Base-by-base conservation (phyloP, 73 alveolate species). In the Tetrahymena borealis region DNA sequence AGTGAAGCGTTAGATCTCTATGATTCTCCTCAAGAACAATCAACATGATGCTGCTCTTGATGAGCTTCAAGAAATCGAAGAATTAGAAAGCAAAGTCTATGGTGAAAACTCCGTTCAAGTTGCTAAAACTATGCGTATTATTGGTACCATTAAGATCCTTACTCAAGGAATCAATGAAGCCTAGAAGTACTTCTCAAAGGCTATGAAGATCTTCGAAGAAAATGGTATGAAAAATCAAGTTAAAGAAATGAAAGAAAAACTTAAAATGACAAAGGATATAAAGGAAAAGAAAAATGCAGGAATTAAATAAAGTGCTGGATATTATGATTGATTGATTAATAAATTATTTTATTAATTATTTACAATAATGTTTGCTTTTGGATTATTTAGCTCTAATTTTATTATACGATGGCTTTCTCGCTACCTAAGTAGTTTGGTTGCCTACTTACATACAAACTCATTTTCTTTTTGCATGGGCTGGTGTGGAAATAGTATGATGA, bases 21-120 rank as follows among this genome's bases (percentile, higher is more conserved):
- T 97, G 33, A 94, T 97, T 39, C 93, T 40, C 16, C 93, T 97
- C 5, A 96, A 97, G 91, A 93, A 90, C 15, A 94, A 96, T 40
- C 41, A 93, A 78, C 96, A 97, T 41, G 96, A 97, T 36, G 98
- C 97, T 28, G 99, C 99, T 16, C 95, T 97, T 0, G 96, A 95
- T n/a, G 99, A 97, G 90, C 92, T 96, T 35, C 91, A 78, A 20
- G 98, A 96, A 78, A 96, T 97, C 5, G 99, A 96, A 92, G 99
- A 97, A 43, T 94, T 97, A 60, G 99, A 97, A 90, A 91, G 91
- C 38, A 85, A 96, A 32, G 93, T 96, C 31, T 96, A 97, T 94
- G 99, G 99, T 9, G 98, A 97, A 39, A 94, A 95, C 31, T 90
- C 96, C 39, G 94, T 90, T 16, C 95, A 97, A 93, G 96, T 96